Base-by-base conservation (phyloP, 148 eudicot genomes). In the Chenopodium berlandieri region DNA sequence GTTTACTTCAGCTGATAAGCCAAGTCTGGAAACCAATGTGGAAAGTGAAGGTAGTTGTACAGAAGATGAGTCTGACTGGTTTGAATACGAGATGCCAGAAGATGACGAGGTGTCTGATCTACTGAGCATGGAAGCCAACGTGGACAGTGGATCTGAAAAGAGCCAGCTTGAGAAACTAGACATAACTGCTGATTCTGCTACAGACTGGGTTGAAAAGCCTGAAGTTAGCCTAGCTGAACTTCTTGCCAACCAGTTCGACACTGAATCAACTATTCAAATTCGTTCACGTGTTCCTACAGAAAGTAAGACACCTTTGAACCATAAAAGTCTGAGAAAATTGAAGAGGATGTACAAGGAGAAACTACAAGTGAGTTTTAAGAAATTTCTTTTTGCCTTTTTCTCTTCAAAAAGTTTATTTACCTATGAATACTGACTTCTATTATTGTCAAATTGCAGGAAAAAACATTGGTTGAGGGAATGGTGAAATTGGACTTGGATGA, bases 271-370 rank as follows among this genome's bases (percentile, higher is more conserved):
- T 56, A 67, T 52, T 75, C 73, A 27, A 65, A 30, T 75, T 71
- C 34, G 8, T 19, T 19, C 34, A 25, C 17, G n/a, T 68, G 30
- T 2, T 19, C 27, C 64, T 7, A 44, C 13, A 40, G 73, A 22
- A 9, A 69, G 32, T 47, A 63, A 54, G 30, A 79, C 85, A 27
- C 85, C 85, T 17, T 46, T 76, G 73, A 4, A 9, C 12, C 76
- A 65, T 0, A 72, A 77, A 65, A 84, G 86, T 56, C 8, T 84
- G 75, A 81, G 86, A 44, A 34, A 76, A 67, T 48, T 84, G 66
- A 84, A 81, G 84, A 81, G 19, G 77, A 11, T 84, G 71, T 46
- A 76, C 62, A 81, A 34, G 76, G 78, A 84, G 31, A 81, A 54
- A 84, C 81, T 80, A 1, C 75, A 84, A 67, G 86, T 80, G 22